Percentiles rank a stretch among this genome's conserved stretches.
These are phyloP conservation scores for Taiozyma onychis DNA, from an alignment of 1,139 yeast species.

Conservation along the genomic window DNA sequence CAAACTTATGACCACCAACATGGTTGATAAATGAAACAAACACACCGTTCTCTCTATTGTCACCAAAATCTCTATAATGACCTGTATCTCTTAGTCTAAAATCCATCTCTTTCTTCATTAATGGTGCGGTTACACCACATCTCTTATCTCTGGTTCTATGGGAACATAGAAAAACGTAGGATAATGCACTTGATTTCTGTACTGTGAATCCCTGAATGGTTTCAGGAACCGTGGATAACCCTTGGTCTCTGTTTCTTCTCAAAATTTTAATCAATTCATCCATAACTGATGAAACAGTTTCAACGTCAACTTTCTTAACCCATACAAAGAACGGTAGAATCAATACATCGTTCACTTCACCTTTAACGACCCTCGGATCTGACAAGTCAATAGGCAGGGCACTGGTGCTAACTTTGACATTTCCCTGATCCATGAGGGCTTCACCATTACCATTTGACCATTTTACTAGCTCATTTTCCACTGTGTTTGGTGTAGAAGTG, in stretches of 20 bases:
- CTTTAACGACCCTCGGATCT: slow-evolving; percentile 37
- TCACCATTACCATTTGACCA: slow-evolving; percentile 37
- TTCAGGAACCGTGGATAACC: slow-evolving; percentile 11
- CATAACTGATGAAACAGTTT: slow-evolving; percentile 42
- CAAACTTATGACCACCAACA: slow-evolving; percentile 92
- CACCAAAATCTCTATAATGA: slow-evolving; percentile 68
- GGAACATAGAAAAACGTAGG: slow-evolving; percentile 76
- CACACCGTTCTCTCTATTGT: slow-evolving; percentile 69
- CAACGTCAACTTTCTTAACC: slow-evolving; percentile 46
- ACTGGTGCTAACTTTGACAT: slow-evolving; percentile 47
- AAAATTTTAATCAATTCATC: slow-evolving; percentile 40
- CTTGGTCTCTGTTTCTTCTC: slow-evolving; percentile 19
- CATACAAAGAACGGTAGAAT: slow-evolving; percentile 78
- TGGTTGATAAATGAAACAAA: slow-evolving; percentile 69
- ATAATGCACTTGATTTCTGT: slow-evolving; percentile 37
- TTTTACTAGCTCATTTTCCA: slow-evolving; percentile 42
- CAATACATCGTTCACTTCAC: slow-evolving; percentile 49
- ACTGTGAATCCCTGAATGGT: slow-evolving; percentile 23
- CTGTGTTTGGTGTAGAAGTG: slow-evolving; percentile 43
- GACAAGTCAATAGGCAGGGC: slow-evolving; percentile 41
- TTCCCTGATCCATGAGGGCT: slow-evolving; percentile 25
- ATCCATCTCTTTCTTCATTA: slow-evolving; percentile 76
- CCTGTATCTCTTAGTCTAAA: slow-evolving; percentile 64
- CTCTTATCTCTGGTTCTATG: slow-evolving; percentile 88
- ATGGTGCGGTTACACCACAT: slow-evolving; percentile 94